Evolutionary conservation across 129 eudicot genomes (phyloP).

Genomic region (Flaveria linearis): DNA sequence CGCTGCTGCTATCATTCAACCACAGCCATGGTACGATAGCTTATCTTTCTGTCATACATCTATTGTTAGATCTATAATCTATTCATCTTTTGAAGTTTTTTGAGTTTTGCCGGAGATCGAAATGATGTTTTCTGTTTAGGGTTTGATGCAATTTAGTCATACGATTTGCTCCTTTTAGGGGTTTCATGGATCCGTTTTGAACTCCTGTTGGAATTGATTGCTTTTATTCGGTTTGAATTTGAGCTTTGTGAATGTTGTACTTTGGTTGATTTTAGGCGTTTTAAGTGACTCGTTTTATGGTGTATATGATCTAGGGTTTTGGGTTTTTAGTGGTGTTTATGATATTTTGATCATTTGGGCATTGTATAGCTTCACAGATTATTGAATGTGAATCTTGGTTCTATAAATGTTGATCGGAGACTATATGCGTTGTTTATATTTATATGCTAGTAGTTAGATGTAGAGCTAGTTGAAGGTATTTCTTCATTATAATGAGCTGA

Average conservation of each 20-base stretch:
- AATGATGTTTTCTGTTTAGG: neutral
- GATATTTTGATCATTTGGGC: neutral
- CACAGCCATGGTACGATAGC: constrained; percentile 27
- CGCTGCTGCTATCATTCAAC: constrained; percentile 14
- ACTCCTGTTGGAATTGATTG: neutral
- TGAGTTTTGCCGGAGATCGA: neutral
- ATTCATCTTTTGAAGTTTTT: neutral
- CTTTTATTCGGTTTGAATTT: neutral
- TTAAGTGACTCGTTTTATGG: neutral
- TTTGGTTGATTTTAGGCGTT: neutral
- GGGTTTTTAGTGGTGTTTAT: no score
- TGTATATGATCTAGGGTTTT: constrained; percentile 12
- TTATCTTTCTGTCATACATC: neutral
- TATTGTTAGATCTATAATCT: neutral
- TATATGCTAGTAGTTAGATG: neutral
- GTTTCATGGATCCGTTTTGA: no score
- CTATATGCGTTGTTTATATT: neutral
- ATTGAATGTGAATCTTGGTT: neutral
- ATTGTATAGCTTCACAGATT: neutral
- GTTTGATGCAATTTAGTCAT: neutral
- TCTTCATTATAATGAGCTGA: neutral
- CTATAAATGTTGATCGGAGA: neutral
- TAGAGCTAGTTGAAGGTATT: neutral
- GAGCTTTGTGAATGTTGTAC: neutral
- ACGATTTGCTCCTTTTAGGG: neutral